These are phyloP conservation scores for Roridomyces roridus DNA, from an alignment of 768 basidiomycete genomes.

Conservation along the genomic window DNA sequence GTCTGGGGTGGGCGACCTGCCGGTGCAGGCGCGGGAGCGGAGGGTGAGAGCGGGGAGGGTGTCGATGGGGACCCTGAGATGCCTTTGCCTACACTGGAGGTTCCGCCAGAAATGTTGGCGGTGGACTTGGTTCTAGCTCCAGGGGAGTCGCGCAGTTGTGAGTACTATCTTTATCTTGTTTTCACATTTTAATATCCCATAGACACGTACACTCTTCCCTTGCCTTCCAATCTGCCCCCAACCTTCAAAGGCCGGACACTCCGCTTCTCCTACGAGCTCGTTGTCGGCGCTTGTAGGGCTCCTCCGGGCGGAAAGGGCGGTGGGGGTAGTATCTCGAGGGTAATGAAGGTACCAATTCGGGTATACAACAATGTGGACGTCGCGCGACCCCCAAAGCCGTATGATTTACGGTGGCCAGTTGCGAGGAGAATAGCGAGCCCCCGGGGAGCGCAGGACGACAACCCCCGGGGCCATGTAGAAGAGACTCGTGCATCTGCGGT, in stretches of 20 bases:
- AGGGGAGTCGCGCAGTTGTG: conserved; percentile 87
- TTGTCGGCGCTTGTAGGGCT: conserved; percentile 86
- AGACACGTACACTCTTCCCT: conserved; percentile 81
- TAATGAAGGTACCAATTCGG: conserved; percentile 92
- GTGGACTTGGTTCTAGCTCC: conserved; percentile 84
- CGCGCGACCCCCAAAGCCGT: conserved; percentile 66
- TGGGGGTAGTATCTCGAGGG: conserved; percentile 63
- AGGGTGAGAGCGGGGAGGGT: conserved; percentile 35
- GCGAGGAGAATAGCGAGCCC: conserved; percentile 42
- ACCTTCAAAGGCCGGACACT: conserved; percentile 87
- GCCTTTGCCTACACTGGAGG: conserved; percentile 85
- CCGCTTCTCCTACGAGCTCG: conserved; percentile 87
- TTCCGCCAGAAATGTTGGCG: conserved; percentile 85
- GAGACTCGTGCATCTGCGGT: conserved; percentile 1
- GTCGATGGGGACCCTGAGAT: conserved; percentile 60
- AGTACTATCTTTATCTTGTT: conserved; percentile 35
- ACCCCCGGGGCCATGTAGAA: conserved; percentile 13
- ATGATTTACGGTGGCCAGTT: conserved; percentile 87
- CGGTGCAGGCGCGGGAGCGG: not conserved
- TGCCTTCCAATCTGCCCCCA: conserved; percentile 87
- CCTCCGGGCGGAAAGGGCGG: conserved; percentile 41
- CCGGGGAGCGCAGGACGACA: conserved; percentile 30
- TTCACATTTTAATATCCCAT: conserved; percentile 2
- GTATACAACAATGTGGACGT: conserved; percentile 89
- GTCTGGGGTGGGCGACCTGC: conserved; percentile 29